phyloP scores from a whole-genome alignment of 2,329 filamentous ascomycete species.

The Aspergillaceae sp. region DNA sequence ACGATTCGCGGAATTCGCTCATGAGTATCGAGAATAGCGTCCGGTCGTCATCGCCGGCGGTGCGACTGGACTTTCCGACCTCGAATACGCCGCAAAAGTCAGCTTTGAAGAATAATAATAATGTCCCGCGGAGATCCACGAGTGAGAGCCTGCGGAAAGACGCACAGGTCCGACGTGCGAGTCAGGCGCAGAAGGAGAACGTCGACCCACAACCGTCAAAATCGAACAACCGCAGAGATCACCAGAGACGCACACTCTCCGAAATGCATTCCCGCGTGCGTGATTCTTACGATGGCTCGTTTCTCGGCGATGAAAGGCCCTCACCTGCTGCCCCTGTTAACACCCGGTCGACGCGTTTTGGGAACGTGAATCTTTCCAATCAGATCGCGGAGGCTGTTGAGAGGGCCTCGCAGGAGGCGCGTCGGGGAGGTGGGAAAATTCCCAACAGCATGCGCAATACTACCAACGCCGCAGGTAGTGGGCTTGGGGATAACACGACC shows the following conservation, averaged over 20 bases:
- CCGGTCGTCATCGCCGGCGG: constrained; percentile 33
- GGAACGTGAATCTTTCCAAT: constrained; percentile 35
- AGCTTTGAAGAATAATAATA: constrained; percentile 15
- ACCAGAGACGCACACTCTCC: constrained; percentile 42
- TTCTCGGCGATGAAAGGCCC: constrained; percentile 43
- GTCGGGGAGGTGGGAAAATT: constrained; percentile 14
- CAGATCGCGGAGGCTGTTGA: constrained; percentile 32
- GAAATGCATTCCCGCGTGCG: constrained; percentile 48
- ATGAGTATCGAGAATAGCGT: constrained; percentile 42
- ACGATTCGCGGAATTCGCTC: constrained; percentile 44
- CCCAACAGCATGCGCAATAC: constrained; percentile 15
- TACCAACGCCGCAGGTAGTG: constrained; percentile 12
- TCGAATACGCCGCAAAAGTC: constrained; percentile 29
- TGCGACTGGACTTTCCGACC: constrained; percentile 30
- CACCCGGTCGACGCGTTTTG: constrained; percentile 49
- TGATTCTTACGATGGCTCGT: constrained; percentile 45
- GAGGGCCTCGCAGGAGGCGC: constrained; percentile 28
- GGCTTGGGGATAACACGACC: constrained; percentile 41
- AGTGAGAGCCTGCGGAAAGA: constrained; percentile 35
- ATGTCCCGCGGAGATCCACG: constrained; percentile 18
- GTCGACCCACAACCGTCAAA: constrained; percentile 30
- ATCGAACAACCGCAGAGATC: constrained; percentile 21
- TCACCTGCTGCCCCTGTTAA: constrained; percentile 30
- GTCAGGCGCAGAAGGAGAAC: constrained; percentile 34
- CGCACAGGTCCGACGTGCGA: constrained; percentile 33